These are phyloP conservation scores for Trifolium repens DNA, from an alignment of 306 rosid genomes.

Conservation along the genomic window DNA sequence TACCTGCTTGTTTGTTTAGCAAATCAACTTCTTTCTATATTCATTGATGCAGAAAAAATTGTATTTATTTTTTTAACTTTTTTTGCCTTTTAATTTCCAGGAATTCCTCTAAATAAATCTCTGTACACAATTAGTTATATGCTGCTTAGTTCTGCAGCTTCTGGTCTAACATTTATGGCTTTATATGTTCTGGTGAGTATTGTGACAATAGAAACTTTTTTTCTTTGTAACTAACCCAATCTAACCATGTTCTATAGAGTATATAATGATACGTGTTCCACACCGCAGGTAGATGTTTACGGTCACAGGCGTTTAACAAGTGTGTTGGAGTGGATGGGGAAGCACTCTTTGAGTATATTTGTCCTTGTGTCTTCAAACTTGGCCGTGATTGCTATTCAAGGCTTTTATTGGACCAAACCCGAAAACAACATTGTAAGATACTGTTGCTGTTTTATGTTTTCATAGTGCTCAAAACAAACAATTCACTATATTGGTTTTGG, in stretches of 20 bases:
- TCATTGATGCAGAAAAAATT: conserved; percentile 24
- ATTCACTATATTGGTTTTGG: neutral
- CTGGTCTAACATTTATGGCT: conserved; percentile 76
- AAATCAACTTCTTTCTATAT: conserved; percentile 17
- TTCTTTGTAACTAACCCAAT: neutral
- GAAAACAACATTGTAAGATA: conserved; percentile 71
- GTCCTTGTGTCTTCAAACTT: conserved; percentile 77
- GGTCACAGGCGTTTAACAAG: conserved; percentile 62
- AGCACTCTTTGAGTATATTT: conserved; percentile 75
- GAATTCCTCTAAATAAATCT: conserved; percentile 80
- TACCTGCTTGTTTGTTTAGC: conserved; percentile 2
- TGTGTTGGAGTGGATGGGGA: conserved; percentile 89
- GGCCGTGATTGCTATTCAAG: conserved; percentile 69
- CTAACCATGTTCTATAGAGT: neutral
- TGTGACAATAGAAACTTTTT: conserved; percentile 21
- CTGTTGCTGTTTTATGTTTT: neutral
- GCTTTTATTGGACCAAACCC: conserved; percentile 70
- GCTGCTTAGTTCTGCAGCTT: conserved; percentile 76
- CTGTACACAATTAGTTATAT: conserved; percentile 84
- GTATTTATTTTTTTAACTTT: neutral
- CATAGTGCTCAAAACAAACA: neutral
- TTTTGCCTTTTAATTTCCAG: conserved; percentile 48
- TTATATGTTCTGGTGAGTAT: conserved; percentile 79
- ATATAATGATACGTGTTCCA: neutral
- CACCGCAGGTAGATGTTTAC: conserved; percentile 73